These are phyloP conservation scores for Colletotrichum godetiae DNA, from an alignment of 2,329 filamentous ascomycete species.

Conservation along the genomic window DNA sequence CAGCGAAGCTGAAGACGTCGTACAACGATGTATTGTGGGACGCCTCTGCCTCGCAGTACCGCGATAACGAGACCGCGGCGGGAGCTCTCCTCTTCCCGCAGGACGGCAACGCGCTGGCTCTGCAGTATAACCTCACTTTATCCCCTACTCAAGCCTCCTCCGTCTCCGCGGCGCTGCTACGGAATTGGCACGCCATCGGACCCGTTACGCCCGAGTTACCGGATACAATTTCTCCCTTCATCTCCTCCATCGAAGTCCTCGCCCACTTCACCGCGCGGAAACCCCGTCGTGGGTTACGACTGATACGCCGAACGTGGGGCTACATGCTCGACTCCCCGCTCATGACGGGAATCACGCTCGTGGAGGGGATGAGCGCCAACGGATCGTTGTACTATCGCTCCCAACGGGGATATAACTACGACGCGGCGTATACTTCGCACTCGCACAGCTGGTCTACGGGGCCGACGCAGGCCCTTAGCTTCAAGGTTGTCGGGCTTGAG, in stretches of 20 bases:
- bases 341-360: conserved; percentile 50
- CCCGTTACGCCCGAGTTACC: conserved; percentile 46
- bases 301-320: conserved; percentile 44
- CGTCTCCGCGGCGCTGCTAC: conserved; percentile 37
- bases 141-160: conserved; percentile 30
- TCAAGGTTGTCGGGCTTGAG: conserved; percentile 42
- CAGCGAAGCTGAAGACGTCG: conserved; percentile 39
- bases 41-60: conserved; percentile 53
- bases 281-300: conserved; percentile 41
- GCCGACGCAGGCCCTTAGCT: conserved; percentile 42
- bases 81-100: conserved; percentile 54
- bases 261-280: conserved; percentile 43
- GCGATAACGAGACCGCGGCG: conserved; percentile 58
- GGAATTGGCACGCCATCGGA: conserved; percentile 44
- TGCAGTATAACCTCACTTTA: conserved; percentile 43
- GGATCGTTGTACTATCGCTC: conserved; percentile 48
- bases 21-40: conserved; percentile 61
- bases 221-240: conserved; percentile 50
- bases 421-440: conserved; percentile 47
- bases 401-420: conserved; percentile 44
- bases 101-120: conserved; percentile 61
- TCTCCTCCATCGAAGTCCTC: conserved; percentile 47
- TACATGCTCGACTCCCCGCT: conserved; percentile 42
- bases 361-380: conserved; percentile 50
- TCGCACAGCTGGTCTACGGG: conserved; percentile 49